Evolutionary conservation across 2,329 filamentous ascomycete genomes (phyloP).

Genomic region (Samsoniella hepiali): DNA sequence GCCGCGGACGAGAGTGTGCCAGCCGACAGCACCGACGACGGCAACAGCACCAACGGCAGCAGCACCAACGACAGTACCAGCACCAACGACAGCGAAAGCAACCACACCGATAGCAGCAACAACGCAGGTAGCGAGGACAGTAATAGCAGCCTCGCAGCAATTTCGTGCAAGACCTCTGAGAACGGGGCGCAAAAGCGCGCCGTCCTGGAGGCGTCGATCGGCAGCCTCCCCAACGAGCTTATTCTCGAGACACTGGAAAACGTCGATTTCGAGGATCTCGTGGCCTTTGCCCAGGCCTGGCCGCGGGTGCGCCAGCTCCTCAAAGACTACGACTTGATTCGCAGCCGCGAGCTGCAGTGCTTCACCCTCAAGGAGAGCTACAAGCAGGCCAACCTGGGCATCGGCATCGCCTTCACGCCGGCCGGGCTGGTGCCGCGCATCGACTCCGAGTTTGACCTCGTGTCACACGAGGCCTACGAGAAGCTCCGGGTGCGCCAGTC

Average conservation of each 20-base stretch:
- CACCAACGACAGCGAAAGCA: neutral
- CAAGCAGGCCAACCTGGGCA: slow-evolving; percentile 37
- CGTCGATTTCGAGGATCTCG: slow-evolving; percentile 36
- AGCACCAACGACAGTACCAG: neutral
- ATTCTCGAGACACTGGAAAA: slow-evolving; percentile 34
- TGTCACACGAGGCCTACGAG: slow-evolving; percentile 41
- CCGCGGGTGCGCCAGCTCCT: slow-evolving; percentile 34
- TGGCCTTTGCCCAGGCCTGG: slow-evolving; percentile 36
- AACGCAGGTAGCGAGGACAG: neutral
- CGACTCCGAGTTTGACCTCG: slow-evolving; percentile 47
- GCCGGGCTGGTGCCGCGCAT: slow-evolving; percentile 29
- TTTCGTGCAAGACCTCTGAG: neutral
- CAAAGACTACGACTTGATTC: slow-evolving; percentile 34
- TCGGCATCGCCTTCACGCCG: slow-evolving; percentile 34
- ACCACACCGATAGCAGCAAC: neutral
- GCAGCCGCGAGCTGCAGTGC: slow-evolving; percentile 45
- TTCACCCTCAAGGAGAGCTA: slow-evolving; percentile 44
- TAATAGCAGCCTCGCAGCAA: neutral
- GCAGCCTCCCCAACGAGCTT: slow-evolving; percentile 39
- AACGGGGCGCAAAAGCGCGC: neutral
- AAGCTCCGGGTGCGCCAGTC: slow-evolving; percentile 37
- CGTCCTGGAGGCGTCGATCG: slow-evolving; percentile 21
- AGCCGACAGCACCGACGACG: neutral
- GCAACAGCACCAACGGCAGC: neutral
- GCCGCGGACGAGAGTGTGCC: neutral